A percentile compares a stretch with the other conserved stretches of the same genome.
Evolutionary conservation across 2,329 filamentous ascomycete genomes (phyloP).

Genomic region (Botrytis squamosa): DNA sequence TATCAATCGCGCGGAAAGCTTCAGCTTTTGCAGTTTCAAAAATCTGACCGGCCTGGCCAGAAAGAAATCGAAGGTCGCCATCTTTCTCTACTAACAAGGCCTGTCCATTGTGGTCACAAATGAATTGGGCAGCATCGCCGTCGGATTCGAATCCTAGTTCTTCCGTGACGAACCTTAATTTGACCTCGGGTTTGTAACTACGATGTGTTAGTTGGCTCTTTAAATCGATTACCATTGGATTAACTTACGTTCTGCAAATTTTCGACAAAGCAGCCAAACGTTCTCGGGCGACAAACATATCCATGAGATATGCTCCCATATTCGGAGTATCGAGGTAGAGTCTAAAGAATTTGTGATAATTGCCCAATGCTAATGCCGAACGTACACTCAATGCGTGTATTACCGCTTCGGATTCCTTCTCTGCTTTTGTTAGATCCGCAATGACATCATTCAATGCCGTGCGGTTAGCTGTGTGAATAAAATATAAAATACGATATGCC

Average conservation of each 20-base stretch:
- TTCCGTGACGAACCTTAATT: slow-evolving; percentile 87
- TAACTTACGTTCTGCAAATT: slow-evolving; percentile 92
- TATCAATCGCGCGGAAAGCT: slow-evolving; percentile 87
- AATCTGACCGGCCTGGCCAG: slow-evolving; percentile 66
- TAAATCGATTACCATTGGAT: background rate
- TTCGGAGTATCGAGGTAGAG: slow-evolving; percentile 92
- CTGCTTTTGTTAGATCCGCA: slow-evolving; percentile 97
- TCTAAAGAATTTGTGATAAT: slow-evolving; percentile 97
- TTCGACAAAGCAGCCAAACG: slow-evolving; percentile 85
- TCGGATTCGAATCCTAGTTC: slow-evolving; percentile 95
- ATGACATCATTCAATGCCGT: slow-evolving; percentile 97
- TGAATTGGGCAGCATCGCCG: slow-evolving; percentile 84
- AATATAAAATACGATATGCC: slow-evolving; percentile 99
- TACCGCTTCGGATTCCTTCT: slow-evolving; percentile 81
- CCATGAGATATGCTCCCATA: slow-evolving; percentile 98
- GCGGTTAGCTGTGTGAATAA: slow-evolving; percentile 98
- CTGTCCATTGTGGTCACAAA: slow-evolving; percentile 76
- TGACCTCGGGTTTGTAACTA: slow-evolving; percentile 91
- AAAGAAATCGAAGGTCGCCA: slow-evolving; percentile 70
- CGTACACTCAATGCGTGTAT: slow-evolving; percentile 90
- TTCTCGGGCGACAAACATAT: slow-evolving; percentile 97
- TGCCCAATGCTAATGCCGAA: slow-evolving; percentile 86
- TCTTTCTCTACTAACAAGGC: slow-evolving; percentile 74
- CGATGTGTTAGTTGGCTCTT: slow-evolving; percentile 46
- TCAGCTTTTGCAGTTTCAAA: slow-evolving; percentile 73